Evolutionary conservation across 179 eudicot genomes (phyloP).

Genomic region (Beta macrorhiza): DNA sequence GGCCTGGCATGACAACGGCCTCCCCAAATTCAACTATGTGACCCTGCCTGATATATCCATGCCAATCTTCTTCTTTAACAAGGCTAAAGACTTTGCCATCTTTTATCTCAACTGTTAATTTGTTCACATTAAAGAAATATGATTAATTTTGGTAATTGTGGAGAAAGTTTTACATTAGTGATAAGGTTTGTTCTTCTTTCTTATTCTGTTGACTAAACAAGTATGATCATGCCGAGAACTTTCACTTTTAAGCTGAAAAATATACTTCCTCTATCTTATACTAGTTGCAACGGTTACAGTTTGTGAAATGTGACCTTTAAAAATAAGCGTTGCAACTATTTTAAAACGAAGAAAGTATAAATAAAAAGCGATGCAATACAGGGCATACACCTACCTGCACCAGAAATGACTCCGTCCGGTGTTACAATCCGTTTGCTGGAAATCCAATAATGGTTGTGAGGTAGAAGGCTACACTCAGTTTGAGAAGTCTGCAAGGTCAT

Average conservation of each 20-base stretch:
- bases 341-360: neutral
- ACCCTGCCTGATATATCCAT: slow-evolving; percentile 37
- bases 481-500: slow-evolving; percentile 42
- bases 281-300: too few species aligned
- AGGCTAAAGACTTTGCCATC: slow-evolving; percentile 68
- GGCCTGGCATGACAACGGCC: slow-evolving; percentile 97
- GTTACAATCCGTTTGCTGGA: slow-evolving; percentile 89
- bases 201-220: neutral
- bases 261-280: neutral
- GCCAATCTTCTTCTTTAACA: slow-evolving; percentile 64
- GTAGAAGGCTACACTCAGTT: slow-evolving; percentile 66
- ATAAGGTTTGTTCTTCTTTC: neutral
- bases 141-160: slow-evolving; percentile 18
- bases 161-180: neutral
- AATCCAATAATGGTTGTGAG: slow-evolving; percentile 75
- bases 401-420: slow-evolving; percentile 67
- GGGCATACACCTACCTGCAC: slow-evolving; percentile 56
- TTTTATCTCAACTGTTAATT: slow-evolving; percentile 75
- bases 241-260: neutral
- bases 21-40: slow-evolving; percentile 73
- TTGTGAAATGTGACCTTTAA: too few species aligned
- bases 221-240: neutral
- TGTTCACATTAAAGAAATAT: slow-evolving; percentile 29
- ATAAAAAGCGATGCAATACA: neutral
- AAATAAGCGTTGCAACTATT: neutral